Evolutionary conservation across 2,329 filamentous ascomycete species (phyloP).

Genomic region (Fusarium sp.): DNA sequence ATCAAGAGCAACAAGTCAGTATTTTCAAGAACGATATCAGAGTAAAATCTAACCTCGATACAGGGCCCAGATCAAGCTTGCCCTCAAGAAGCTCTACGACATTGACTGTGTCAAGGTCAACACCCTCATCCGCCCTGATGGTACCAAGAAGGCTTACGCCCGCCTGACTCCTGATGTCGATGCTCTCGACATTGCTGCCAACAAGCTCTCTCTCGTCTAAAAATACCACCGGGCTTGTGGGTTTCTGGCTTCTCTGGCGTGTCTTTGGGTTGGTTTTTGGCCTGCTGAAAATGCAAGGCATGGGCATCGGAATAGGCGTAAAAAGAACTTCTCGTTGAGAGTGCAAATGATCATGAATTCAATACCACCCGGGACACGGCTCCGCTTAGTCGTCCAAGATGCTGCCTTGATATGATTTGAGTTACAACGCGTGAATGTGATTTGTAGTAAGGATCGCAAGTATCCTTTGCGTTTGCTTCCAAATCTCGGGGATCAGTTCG

Average conservation of each 20-base stretch:
- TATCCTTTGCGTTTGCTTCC: neutral
- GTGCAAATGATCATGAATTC: conserved; percentile 49
- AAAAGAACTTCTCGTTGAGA: conserved; percentile 48
- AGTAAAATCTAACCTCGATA: neutral
- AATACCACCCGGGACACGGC: conserved; percentile 42
- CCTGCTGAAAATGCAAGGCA: conserved; percentile 49
- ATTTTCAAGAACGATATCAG: neutral
- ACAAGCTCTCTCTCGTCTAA: conserved; percentile 87
- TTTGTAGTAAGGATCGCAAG: neutral
- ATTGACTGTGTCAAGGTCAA: conserved; percentile 99
- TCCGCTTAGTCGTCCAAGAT: conserved; percentile 12
- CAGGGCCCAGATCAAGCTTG: conserved; percentile 96
- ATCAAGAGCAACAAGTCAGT: conserved; percentile 85
- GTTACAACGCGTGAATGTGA: neutral
- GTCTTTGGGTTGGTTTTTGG: conserved; percentile 49
- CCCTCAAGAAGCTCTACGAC: conserved; percentile 99
- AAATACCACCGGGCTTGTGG: conserved; percentile 40
- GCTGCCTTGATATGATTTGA: neutral
- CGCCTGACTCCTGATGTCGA: conserved; percentile 96
- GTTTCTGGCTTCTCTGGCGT: conserved; percentile 47
- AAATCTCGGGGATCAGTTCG: too few relatives aligned
- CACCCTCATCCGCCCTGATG: conserved; percentile 97
- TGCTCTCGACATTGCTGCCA: conserved; percentile 98
- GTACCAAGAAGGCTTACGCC: conserved; percentile 98
- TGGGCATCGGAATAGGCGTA: conserved; percentile 52